Conservation (phyloP, 2,329 filamentous ascomycete genomes). For the Endocalyx cinctus region DNA sequence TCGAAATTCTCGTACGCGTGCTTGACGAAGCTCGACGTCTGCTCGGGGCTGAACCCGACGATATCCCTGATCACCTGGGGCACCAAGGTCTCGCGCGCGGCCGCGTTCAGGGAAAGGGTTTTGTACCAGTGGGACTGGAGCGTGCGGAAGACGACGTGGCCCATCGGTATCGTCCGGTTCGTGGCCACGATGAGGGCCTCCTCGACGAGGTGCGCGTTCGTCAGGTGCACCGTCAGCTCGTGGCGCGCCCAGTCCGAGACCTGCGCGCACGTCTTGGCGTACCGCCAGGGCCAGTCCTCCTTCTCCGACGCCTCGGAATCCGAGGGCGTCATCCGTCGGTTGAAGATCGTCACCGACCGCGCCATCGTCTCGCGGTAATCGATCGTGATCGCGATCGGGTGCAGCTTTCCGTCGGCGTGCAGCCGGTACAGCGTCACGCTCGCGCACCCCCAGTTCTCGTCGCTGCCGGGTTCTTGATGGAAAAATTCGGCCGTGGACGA, state of each 20-base stretch:
- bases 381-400: slow-evolving; percentile 43
- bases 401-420: slow-evolving; percentile 37
- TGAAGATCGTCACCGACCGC: slow-evolving; percentile 45
- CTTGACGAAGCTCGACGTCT: slow-evolving; percentile 32
- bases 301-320: slow-evolving; percentile 25
- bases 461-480: slow-evolving; percentile 22
- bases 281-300: slow-evolving; percentile 47
- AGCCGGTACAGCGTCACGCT: slow-evolving; percentile 40
- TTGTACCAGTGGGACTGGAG: slow-evolving; percentile 46
- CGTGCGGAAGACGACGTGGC: slow-evolving; percentile 39
- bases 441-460: slow-evolving; percentile 32
- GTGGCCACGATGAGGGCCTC: slow-evolving; percentile 44
- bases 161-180: slow-evolving; percentile 34
- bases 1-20: slow-evolving; percentile 40
- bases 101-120: slow-evolving; percentile 44
- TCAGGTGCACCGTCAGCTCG: slow-evolving; percentile 42
- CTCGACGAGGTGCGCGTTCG: slow-evolving; percentile 41
- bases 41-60: slow-evolving; percentile 33
- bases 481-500: slow-evolving; percentile 19
- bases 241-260: slow-evolving; percentile 44
- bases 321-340: slow-evolving; percentile 29
- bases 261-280: slow-evolving; percentile 46
- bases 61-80: slow-evolving; percentile 39
- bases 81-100: slow-evolving; percentile 38
- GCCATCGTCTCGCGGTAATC: slow-evolving; percentile 40